Evolutionary conservation across 2,329 filamentous ascomycete species (phyloP).

Genomic region (Curvularia sp.): DNA sequence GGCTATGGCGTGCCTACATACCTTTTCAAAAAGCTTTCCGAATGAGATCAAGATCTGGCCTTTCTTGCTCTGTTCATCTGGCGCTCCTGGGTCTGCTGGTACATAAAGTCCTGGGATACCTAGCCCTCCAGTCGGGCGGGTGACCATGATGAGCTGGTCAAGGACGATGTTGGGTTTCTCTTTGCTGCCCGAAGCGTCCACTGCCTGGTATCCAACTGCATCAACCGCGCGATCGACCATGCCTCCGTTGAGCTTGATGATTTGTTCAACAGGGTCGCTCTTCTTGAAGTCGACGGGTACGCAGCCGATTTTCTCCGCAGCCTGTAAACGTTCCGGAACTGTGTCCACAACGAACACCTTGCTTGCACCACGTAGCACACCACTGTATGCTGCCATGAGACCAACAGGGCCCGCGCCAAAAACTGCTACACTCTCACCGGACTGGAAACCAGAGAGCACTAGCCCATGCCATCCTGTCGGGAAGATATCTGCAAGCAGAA

Average conservation of each 20-base stretch:
- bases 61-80: slow-evolving; percentile 66
- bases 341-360: slow-evolving; percentile 69
- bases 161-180: slow-evolving; percentile 70
- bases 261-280: slow-evolving; percentile 66
- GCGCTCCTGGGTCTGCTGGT: slow-evolving; percentile 67
- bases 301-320: slow-evolving; percentile 68
- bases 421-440: slow-evolving; percentile 69
- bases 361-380: slow-evolving; percentile 66
- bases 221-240: slow-evolving; percentile 71
- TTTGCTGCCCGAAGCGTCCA: slow-evolving; percentile 60
- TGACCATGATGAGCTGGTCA: slow-evolving; percentile 69
- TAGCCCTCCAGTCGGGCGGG: slow-evolving; percentile 66
- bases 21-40: slow-evolving; percentile 74
- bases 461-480: slow-evolving; percentile 65
- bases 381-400: slow-evolving; percentile 71
- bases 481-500: slow-evolving; percentile 59
- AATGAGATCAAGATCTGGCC: slow-evolving; percentile 70
- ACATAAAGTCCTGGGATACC: slow-evolving; percentile 66
- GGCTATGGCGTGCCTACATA: slow-evolving; percentile 28
- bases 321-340: slow-evolving; percentile 65
- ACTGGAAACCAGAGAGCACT: slow-evolving; percentile 64
- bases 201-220: slow-evolving; percentile 71
- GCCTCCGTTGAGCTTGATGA: slow-evolving; percentile 64
- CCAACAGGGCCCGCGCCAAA: slow-evolving; percentile 70
- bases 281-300: slow-evolving; percentile 68